Conservation (phyloP, 352 stramenopile genomes). For the Globisporangium ultimum region DNA sequence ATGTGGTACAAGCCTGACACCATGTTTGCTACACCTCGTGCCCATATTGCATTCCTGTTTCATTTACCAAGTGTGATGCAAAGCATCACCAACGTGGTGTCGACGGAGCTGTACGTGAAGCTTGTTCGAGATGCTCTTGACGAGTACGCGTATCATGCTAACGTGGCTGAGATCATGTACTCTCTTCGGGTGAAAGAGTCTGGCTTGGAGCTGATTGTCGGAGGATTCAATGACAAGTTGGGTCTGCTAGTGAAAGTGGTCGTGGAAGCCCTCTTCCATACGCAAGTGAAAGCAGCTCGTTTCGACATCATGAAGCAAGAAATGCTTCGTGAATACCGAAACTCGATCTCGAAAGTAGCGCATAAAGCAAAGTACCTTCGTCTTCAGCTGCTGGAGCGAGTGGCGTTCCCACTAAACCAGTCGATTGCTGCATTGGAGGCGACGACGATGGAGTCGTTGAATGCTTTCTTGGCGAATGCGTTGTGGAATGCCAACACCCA, state of each 20-base stretch:
- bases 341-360: constrained; percentile 49
- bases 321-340: constrained; percentile 65
- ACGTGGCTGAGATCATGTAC: constrained; percentile 71
- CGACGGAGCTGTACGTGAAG: constrained; percentile 59
- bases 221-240: constrained; percentile 79
- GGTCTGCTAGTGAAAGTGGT: constrained; percentile 63
- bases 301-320: constrained; percentile 72
- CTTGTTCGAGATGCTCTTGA: constrained; percentile 63
- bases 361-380: constrained; percentile 66
- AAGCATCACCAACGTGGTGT: constrained; percentile 33
- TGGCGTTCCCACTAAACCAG: constrained; percentile 40
- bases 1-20: constrained; percentile 66
- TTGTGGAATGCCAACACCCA: constrained; percentile 52
- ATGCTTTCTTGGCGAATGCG: constrained; percentile 29
- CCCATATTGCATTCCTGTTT: constrained; percentile 50
- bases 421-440: constrained; percentile 45
- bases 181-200: constrained; percentile 61
- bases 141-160: constrained; percentile 73
- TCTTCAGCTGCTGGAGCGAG: constrained; percentile 54
- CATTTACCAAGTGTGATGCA: constrained; percentile 46
- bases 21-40: constrained; percentile 56
- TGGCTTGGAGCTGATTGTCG: constrained; percentile 61
- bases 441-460: constrained; percentile 33
- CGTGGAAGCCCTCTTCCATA: constrained; percentile 44
- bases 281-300: constrained; percentile 37